Conservation (phyloP, 176 grass and related monocot species). For the Hordeum vulgare region DNA sequence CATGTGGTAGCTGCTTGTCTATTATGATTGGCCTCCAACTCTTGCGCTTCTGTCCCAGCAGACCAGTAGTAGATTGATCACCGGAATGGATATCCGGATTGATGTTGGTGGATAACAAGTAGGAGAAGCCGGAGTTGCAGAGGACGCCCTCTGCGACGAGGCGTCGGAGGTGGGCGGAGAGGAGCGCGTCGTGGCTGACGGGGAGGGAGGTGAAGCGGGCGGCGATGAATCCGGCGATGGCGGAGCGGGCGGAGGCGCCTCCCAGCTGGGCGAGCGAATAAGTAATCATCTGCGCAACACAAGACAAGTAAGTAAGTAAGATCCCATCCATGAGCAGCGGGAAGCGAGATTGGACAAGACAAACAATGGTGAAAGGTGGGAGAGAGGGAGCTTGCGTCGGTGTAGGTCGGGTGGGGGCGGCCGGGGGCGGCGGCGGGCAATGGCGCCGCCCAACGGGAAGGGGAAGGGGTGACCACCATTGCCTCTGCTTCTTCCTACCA, state of each 20-base stretch:
- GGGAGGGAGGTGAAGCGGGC: conserved; percentile 41
- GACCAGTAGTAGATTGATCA: too few relatives aligned
- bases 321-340: too few relatives aligned
- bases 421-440: not conserved
- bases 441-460: conserved; percentile 12
- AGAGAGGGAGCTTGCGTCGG: conserved; percentile 16
- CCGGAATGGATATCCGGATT: too few relatives aligned
- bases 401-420: conserved; percentile 33
- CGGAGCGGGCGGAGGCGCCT: conserved; percentile 11
- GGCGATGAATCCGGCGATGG: conserved; percentile 34
- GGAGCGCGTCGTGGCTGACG: conserved; percentile 20
- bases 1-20: too few relatives aligned
- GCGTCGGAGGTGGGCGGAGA: conserved; percentile 33
- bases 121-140: too few relatives aligned
- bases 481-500: too few relatives aligned
- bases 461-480: conserved; percentile 11
- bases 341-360: too few relatives aligned
- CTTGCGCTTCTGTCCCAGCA: too few relatives aligned
- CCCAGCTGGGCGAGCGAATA: conserved; percentile 25
- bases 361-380: too few relatives aligned
- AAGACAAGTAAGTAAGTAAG: too few relatives aligned
- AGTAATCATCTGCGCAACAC: conserved; percentile 35
- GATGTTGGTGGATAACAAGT: too few relatives aligned
- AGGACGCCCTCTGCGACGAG: conserved; percentile 28
- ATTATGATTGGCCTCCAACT: too few relatives aligned